phyloP scores from a whole-genome alignment of 2,329 filamentous ascomycete genomes.

The Pestalotiopsis fici region DNA sequence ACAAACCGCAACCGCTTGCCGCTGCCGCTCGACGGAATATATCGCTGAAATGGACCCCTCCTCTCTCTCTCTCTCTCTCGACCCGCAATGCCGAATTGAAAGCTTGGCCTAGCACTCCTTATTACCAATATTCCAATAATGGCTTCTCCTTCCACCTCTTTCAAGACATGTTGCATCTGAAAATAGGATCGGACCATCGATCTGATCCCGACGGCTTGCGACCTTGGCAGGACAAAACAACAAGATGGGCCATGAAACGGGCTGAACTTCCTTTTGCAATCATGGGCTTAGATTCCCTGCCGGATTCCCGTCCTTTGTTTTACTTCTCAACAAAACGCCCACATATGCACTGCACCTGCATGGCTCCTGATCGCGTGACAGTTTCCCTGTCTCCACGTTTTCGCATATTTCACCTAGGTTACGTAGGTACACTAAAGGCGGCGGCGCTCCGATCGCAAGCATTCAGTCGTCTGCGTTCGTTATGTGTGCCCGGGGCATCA shows the following conservation, averaged over 20 bases:
- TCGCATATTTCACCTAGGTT: not conserved
- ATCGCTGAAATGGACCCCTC: no score
- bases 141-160: no score
- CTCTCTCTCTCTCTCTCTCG: no score
- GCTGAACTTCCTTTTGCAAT: not conserved
- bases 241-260: not conserved
- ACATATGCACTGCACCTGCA: not conserved
- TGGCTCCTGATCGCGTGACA: constrained; percentile 8
- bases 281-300: not conserved
- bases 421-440: not conserved
- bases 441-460: not conserved
- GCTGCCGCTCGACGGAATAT: no score
- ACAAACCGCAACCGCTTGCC: no score
- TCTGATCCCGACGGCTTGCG: not conserved
- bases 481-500: not conserved
- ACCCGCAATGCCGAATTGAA: no score
- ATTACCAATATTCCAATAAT: no score
- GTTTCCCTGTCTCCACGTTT: constrained; percentile 9
- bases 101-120: no score
- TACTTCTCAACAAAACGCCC: not conserved
- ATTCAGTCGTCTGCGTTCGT: not conserved
- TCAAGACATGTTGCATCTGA: not conserved
- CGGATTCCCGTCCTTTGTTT: not conserved
- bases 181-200: not conserved
- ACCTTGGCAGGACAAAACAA: not conserved